Base-by-base conservation (phyloP, 768 basidiomycete genomes). In the Stropharia rugosoannulata region DNA sequence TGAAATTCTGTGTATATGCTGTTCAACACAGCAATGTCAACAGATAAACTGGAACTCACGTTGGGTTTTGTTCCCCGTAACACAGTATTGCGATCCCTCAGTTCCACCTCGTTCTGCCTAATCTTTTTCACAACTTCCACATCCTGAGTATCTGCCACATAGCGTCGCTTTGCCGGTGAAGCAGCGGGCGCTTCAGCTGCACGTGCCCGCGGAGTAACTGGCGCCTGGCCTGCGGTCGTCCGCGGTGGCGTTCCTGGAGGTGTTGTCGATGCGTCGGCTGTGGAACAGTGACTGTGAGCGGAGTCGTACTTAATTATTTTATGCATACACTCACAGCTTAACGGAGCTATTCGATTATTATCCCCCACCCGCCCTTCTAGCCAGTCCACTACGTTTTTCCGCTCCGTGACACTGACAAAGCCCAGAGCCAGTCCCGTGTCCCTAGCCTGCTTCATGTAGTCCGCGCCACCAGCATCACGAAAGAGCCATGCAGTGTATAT, bases 91-190 rank as follows among this genome's bases (percentile, higher is more conserved):
- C 93, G 79, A 69, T 96, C 91, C 51, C 82, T 77, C 15, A 95
- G 77, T 68, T 94, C 89, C n/a, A 92, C 77, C 62, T 93, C 89
- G 54, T 82, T 84, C 66, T 76, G 75, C 65, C 76, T 80, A 57
- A 97, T 93, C 65, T 85, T 87, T 74, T 95, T 97, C 55, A 96
- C 95, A 18, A 87, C 80, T 48, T 94, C 94, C 2, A 84, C 70
- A 66, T 98, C 96, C 19, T 82, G 81, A 0, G 79, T 62, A 68
- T 98, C 90, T 0, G 90, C 76, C 12, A 89, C 84, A 64, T 96
- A 95, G 29, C 86, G 81, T 51, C 89, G 78, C 70, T 95, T 96
- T 16, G 77, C 62, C 8, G 84, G 79, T 0, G 85, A 80, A 8
- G 78, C 70, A 5, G 68, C 63, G n/a, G 68, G 47, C 36, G 65